Evolutionary conservation across 139 green algal genomes (phyloP).

Genomic region (Picochlorum sp.): DNA sequence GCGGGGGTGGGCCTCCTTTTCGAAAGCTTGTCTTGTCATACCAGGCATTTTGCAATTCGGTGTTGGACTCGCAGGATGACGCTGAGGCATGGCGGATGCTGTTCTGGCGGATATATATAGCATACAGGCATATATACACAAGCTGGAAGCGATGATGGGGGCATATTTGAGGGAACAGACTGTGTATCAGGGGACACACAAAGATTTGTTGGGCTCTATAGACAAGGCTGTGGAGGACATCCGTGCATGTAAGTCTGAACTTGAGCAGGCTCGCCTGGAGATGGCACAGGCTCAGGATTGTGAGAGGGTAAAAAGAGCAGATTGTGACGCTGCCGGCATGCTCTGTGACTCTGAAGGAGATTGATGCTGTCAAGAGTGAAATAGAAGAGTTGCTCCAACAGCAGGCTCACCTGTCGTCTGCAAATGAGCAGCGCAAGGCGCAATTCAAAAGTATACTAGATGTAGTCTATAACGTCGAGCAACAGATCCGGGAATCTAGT

Average conservation of each 20-base stretch:
- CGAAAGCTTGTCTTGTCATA: slow-evolving; percentile 6
- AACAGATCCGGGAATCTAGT: not conserved
- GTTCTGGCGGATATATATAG: slow-evolving; percentile 23
- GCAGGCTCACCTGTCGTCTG: slow-evolving; percentile 2
- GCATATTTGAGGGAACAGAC: slow-evolving; percentile 18
- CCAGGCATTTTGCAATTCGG: not conserved
- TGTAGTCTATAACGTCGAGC: not conserved
- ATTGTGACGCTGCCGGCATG: slow-evolving; percentile 21
- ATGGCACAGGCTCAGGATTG: slow-evolving; percentile 23
- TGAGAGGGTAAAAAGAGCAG: slow-evolving; percentile 14
- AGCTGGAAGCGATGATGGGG: slow-evolving; percentile 8
- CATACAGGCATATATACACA: slow-evolving; percentile 18
- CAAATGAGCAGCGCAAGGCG: slow-evolving; percentile 10
- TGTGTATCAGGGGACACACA: slow-evolving; percentile 15
- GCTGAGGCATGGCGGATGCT: slow-evolving; percentile 2
- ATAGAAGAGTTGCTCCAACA: slow-evolving; percentile 26
- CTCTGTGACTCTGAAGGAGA: slow-evolving; percentile 17
- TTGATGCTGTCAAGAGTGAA: slow-evolving; percentile 16
- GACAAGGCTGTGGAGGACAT: slow-evolving; percentile 18
- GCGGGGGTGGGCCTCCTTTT: slow-evolving; percentile 16
- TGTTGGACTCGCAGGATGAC: slow-evolving; percentile 3
- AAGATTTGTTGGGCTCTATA: slow-evolving; percentile 22
- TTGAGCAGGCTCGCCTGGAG: slow-evolving; percentile 19
- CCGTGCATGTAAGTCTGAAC: slow-evolving; percentile 18
- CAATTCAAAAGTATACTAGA: slow-evolving; percentile 19